Evolutionary conservation across 768 basidiomycete genomes (phyloP), one percentile per base, ranked within the genome.

Genomic region (Tylopilus cervinicoccineus): DNA sequence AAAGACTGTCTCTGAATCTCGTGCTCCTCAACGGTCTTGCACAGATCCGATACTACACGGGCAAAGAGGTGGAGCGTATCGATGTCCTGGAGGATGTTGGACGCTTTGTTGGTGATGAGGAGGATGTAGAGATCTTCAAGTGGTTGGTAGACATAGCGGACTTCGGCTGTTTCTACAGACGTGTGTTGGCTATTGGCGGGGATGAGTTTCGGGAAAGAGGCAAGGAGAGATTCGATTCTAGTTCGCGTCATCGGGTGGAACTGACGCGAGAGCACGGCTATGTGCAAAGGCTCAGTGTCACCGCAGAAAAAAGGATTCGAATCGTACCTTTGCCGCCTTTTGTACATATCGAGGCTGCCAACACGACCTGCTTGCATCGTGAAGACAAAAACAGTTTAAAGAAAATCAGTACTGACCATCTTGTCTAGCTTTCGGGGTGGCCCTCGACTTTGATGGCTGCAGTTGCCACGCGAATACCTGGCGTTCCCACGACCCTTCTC

Each of bases 1-100:
- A 98, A 97, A 4, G 91, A 80, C 68, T 93, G 89, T 61, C 84
- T 85, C 53, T 84, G 68, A 54, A 99, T 94, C 65, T 97, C 93
- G 41, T 86, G 78, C 68, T 95, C 93, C 49, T 91, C 88, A 6
- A 85, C 87, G 48, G 76, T 84, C 56, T 90, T 77, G 66, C 91
- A 93, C 68, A 94, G 70, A 67, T 95, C 93, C 2, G 93, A 93
- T 13, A 96, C 93, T 39, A 96, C 86, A 28, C 95, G 85, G 1
- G 94, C 86, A 59, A 96, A 87, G 31, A 99, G 86, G 57, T 94
- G 91, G 0, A 99, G 77, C 0, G 95, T 99, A 50, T 96, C 89
- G 55, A 98, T 95, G 67, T 98, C 96, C 73, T 96, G 96, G 32
- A 99, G 74, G 60, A 98, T 98, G 63, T 99, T 99, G n/a, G 90